Base-by-base conservation (phyloP, 371 early-diverging fungal species). In the Parasitella parasitica region DNA sequence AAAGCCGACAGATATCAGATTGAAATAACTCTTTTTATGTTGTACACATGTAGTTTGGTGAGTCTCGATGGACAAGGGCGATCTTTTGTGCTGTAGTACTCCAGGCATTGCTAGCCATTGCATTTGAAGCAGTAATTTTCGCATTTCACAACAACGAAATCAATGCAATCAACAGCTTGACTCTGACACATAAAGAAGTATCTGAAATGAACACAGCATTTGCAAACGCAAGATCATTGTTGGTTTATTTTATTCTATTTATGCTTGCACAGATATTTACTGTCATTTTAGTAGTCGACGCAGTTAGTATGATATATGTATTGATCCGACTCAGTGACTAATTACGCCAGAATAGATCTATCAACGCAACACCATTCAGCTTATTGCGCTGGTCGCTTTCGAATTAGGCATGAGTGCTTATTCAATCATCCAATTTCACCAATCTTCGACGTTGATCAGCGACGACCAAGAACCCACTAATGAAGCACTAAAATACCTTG, bases 381-480 rank as follows among this genome's bases (percentile, higher is more conserved):
- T 80, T 11, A 77, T 77, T 66, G 77, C 77, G 62, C 74, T 80
- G 57, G 77, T 71, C 62, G 73, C 67, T 38, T 80, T 80, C 48
- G 81, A 80, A 57, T 59, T 80, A 28, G 81, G 81, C 38, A 70
- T 77, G 70, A 74, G 71, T 54, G 75, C 77, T 13, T 80, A 80
- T 54, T 72, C 78, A 6, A 57, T 77, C 9, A 80, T 80, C 51
- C 81, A 80, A 53, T 80, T 73, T 52, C 78, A 77, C 61, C 81
- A 80, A 59, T 71, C 81, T 8, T 64, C 78, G 20, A 80, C 66
- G 7, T 67, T 74, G 35, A 61, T 50, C 20, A 39, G 52, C 8
- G 54, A 70, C n/a, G 34, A 61, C 13, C 50, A 50, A 9, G 13
- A 36, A 28, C 13, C 16, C 6, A 36, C 24, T 0, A 5, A 12